These are phyloP conservation scores for Boeremia lycopersici DNA, from an alignment of 2,329 filamentous ascomycete species.

Conservation along the genomic window DNA sequence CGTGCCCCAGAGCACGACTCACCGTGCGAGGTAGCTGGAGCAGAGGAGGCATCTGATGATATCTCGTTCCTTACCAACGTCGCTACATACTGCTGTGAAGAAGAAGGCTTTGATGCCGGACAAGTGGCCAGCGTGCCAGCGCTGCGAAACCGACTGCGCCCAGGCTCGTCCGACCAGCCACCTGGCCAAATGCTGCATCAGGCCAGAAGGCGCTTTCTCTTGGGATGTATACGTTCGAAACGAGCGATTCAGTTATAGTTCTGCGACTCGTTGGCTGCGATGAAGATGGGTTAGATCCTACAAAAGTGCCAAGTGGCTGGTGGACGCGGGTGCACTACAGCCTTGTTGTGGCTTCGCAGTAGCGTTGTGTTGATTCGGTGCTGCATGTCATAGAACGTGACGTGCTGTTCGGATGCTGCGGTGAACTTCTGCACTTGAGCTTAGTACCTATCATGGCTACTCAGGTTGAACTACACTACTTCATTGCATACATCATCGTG, in stretches of 20 bases:
- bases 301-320: not conserved
- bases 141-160: no score
- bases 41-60: slow-evolving; percentile 65
- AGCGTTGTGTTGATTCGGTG: slow-evolving; percentile 1
- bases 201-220: no score
- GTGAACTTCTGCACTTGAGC: not conserved
- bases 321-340: no score
- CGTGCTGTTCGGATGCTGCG: slow-evolving; percentile 5
- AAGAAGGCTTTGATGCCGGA: not conserved
- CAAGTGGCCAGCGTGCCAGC: not conserved
- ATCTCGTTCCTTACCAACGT: slow-evolving; percentile 70
- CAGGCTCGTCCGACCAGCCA: no score
- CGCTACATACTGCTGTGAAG: slow-evolving; percentile 56
- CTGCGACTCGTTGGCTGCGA: no score
- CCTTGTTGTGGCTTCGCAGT: not conserved
- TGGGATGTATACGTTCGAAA: no score
- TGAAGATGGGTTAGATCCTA: no score
- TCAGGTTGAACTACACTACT: not conserved
- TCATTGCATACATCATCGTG: not conserved
- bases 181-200: no score
- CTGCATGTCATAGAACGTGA: not conserved
- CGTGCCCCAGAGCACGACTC: slow-evolving; percentile 64
- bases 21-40: slow-evolving; percentile 69
- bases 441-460: no score
- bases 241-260: no score